These are phyloP conservation scores for Saturnispora quitensis DNA, from an alignment of 805 yeast species.

Conservation along the genomic window DNA sequence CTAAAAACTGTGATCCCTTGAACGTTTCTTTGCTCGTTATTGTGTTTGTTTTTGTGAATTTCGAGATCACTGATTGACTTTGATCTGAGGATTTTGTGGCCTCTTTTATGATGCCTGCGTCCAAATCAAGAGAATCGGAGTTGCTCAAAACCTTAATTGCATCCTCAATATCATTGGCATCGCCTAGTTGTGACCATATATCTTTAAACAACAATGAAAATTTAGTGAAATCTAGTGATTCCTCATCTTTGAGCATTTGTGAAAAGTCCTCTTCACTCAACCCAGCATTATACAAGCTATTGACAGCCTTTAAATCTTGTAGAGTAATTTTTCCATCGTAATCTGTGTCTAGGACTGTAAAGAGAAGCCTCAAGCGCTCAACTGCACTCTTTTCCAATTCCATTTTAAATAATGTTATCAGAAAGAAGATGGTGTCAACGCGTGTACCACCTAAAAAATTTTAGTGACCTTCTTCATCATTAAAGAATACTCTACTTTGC, in stretches of 20 bases:
- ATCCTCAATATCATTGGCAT: constrained; percentile 42
- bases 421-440: neutral
- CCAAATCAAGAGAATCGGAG: constrained; percentile 29
- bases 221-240: constrained; percentile 49
- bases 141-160: constrained; percentile 48
- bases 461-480: neutral
- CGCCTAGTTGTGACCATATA: constrained; percentile 40
- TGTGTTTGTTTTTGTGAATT: constrained; percentile 45
- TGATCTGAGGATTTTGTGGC: neutral
- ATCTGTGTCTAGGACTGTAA: constrained; percentile 73
- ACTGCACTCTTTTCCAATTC: neutral
- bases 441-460: neutral
- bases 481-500: neutral
- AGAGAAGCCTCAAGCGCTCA: constrained; percentile 45
- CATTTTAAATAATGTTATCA: neutral
- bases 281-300: constrained; percentile 43
- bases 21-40: constrained; percentile 52
- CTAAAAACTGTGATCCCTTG: constrained; percentile 54
- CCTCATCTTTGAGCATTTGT: constrained; percentile 37
- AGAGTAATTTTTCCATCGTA: constrained; percentile 57
- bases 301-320: constrained; percentile 41
- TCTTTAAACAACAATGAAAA: constrained; percentile 56
- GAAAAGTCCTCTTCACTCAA: constrained; percentile 33
- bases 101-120: constrained; percentile 24
- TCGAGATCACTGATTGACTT: constrained; percentile 31